Evolutionary conservation across 768 basidiomycete species (phyloP), one percentile per base, ranked within the genome.

Genomic region (Tremella yokohamensis): DNA sequence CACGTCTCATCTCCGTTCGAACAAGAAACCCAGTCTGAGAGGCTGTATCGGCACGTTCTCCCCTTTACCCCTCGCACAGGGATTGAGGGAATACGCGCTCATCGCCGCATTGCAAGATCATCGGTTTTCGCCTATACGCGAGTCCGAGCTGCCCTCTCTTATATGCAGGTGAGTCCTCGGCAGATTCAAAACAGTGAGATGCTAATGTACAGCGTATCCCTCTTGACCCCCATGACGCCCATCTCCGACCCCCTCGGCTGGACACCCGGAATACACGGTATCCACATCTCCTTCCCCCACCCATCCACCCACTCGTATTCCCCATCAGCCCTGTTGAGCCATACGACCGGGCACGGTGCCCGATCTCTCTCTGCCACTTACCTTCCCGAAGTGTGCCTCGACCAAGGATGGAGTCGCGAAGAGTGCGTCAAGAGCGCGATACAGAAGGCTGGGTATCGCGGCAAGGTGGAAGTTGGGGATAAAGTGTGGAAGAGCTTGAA

Each of bases 31-130:
- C 8, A 40, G 83, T 58, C 80, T 99, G 61, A 80, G 94, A 52
- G 94, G 94, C 48, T 99, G 94, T 78, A 97, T 99, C 66, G 94
- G 94, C 69, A 91, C 84, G 77, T 99, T 99, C 69, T 84, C 86
- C 34, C 81, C 89, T 11, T 81, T 86, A 75, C 78, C 84, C 11
- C 79, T 98, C 25, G 82, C 80, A 56, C 82, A 87, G 25, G 91
- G 90, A 15, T 76, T 99, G 59, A 82, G 83, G 40, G 90, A 98
- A 65, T 98, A 96, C 72, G 94, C 94, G 24, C 82, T 92, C 57
- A 49, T 29, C 18, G 15, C 56, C 40, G 93, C 93, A 16, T 86
- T 96, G 76, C 82, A 85, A 68, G 94, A 99, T 76, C 80, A 82
- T 56, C 83, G 94, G 40, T 99, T 99, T 81, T 82, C 81, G 20